Base-by-base conservation (phyloP, 192 early-diverging fungal species). In the Coemansia reversa region DNA sequence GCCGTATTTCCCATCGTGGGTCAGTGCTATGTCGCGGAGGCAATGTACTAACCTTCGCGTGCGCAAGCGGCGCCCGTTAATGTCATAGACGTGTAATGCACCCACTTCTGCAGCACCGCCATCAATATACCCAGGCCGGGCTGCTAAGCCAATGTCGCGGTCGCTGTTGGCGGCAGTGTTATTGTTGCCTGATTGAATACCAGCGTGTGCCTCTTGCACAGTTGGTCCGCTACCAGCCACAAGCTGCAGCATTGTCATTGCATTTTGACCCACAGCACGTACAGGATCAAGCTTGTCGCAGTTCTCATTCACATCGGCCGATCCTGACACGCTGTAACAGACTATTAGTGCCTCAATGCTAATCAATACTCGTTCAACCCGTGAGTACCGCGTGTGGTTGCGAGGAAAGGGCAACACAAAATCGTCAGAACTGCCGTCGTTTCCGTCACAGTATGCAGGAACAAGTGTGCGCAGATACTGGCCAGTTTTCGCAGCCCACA, bases 11-110 rank as follows among this genome's bases (percentile, higher is more conserved):
- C 75, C 75, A 50, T 77, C 75, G 16, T 20, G 54, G 12, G 75
- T 77, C 62, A 77, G 50, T 19, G 75, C 75, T 45, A 77, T 72
- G 59, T 77, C 75, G 39, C 66, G 61, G n/a, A 77, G 62, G 23
- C 58, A 65, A 22, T 65, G 75, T 3, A 65, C 65, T 23, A 77
- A 69, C 58, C 65, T 77, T 53, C 75, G 75, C 16, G 75, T 77
- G 58, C 69, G 75, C 62, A 77, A 50, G 29, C 72, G 75, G 25
- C 75, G 65, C 2, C 75, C 75, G 51, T 77, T 77, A 59, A 72
- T 47, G 12, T 51, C 57, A 50, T 72, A 77, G 7, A 77, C 69
- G n/a, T 77, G 75, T 19, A 77, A 48, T 9, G 75, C 75, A 2
- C 62, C 75, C 12, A 52, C 65, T 35, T 76, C 74, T 1, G 42